Conservation (phyloP, 106 monocot species). For the Dendrobium huoshanense region DNA sequence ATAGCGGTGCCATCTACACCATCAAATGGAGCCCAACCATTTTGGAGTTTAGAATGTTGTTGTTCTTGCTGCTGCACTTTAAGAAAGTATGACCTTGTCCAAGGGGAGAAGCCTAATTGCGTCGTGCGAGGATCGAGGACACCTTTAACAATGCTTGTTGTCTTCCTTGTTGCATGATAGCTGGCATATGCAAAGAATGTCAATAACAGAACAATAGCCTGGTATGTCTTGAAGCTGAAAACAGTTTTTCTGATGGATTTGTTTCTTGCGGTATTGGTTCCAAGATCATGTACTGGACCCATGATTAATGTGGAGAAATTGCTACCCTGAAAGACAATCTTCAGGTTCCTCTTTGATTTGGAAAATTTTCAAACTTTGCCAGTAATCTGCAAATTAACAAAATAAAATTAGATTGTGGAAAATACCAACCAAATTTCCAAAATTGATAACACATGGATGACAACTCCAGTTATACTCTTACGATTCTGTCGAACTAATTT, state of each 20-base stretch:
- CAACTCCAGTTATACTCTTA: no score
- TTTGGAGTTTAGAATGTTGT: neutral
- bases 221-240: conserved; percentile 52
- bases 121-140: conserved; percentile 53
- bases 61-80: neutral
- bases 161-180: conserved; percentile 80
- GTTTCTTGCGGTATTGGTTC: neutral
- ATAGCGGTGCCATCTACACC: conserved; percentile 47
- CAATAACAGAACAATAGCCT: conserved; percentile 51
- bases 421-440: no score
- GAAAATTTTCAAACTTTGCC: neutral
- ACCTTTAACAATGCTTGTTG: conserved; percentile 31
- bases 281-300: conserved; percentile 23
- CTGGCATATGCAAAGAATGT: conserved; percentile 79
- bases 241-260: conserved; percentile 41
- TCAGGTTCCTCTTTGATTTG: neutral
- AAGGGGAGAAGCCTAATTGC: conserved; percentile 19
- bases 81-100: conserved; percentile 22
- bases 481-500: no score
- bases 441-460: no score
- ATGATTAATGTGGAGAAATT: conserved; percentile 11
- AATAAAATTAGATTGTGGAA: neutral
- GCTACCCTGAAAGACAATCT: neutral
- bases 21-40: conserved; percentile 88
- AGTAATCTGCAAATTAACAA: neutral